Evolutionary conservation across 148 eudicot species (phyloP).

Genomic region (Camellia granthamiana): DNA sequence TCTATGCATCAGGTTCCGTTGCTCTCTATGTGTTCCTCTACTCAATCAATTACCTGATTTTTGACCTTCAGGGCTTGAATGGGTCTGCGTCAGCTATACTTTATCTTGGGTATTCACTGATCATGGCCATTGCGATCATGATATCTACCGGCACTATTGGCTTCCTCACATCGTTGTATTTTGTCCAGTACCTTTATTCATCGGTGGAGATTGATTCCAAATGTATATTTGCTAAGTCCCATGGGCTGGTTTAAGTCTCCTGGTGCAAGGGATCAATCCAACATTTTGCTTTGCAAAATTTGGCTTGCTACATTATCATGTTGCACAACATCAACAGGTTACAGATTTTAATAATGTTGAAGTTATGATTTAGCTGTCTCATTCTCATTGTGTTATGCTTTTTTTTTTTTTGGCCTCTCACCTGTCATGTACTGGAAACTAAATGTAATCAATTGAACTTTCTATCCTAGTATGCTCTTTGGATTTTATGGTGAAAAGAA

Average conservation of each 20-base stretch:
- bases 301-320: neutral
- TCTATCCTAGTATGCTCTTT: neutral
- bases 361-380: slow-evolving; percentile 4
- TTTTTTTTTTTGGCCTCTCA: too few relatives aligned
- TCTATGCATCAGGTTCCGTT: slow-evolving; percentile 62
- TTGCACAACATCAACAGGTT: neutral
- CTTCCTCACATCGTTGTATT: slow-evolving; percentile 51
- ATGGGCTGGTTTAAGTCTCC: neutral
- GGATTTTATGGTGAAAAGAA: neutral
- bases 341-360: neutral
- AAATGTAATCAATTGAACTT: slow-evolving; percentile 14
- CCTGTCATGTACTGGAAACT: neutral
- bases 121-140: slow-evolving; percentile 61
- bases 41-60: slow-evolving; percentile 60
- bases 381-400: slow-evolving; percentile 1
- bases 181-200: slow-evolving; percentile 61
- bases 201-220: slow-evolving; percentile 58
- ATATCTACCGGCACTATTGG: slow-evolving; percentile 64
- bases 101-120: slow-evolving; percentile 62
- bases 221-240: neutral
- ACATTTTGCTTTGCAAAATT: slow-evolving; percentile 4
- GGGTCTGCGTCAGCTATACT: slow-evolving; percentile 57
- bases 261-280: neutral
- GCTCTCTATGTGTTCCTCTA: slow-evolving; percentile 61
- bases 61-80: slow-evolving; percentile 54